phyloP scores from a whole-genome alignment of 2,329 filamentous ascomycete genomes.

The Ophiocordyceps australis region DNA sequence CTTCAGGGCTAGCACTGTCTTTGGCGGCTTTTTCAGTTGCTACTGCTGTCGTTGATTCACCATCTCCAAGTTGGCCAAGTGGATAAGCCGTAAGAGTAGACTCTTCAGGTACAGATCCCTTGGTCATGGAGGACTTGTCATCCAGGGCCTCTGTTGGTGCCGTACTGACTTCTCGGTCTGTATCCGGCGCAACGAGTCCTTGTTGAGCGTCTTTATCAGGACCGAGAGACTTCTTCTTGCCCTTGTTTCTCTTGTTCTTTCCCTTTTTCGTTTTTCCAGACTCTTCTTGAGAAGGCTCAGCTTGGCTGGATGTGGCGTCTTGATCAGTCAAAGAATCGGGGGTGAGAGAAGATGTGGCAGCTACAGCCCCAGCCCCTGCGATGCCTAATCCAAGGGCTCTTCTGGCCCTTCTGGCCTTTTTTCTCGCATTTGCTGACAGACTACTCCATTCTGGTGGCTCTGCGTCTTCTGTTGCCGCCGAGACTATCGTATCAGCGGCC shows the following conservation, averaged over 20 bases:
- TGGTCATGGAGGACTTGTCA: no score
- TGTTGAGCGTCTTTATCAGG: no score
- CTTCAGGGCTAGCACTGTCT: no score
- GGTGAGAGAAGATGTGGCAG: background rate
- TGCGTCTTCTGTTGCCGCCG: slow-evolving; percentile 2
- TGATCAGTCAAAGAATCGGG: slow-evolving; percentile 2
- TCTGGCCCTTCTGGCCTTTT: slow-evolving; percentile 6
- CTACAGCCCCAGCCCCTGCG: slow-evolving; percentile 2
- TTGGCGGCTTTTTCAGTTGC: no score
- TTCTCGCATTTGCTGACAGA: slow-evolving; percentile 6
- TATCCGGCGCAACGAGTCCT: no score
- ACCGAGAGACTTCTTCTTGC: slow-evolving; percentile 5
- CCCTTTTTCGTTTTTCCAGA: slow-evolving; percentile 4
- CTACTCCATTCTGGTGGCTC: slow-evolving; percentile 4
- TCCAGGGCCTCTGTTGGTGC: no score
- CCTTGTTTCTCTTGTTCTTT: slow-evolving; percentile 5
- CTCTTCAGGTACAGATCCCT: no score
- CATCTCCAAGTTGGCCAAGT: no score
- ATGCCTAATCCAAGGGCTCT: slow-evolving; percentile 3
- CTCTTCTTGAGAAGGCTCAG: slow-evolving; percentile 1
- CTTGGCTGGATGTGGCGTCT: slow-evolving; percentile 1
- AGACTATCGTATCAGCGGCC: slow-evolving; percentile 1
- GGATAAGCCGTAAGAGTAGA: no score
- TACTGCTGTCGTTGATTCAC: no score
- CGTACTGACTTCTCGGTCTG: no score